Evolutionary conservation across 2,329 filamentous ascomycete species (phyloP).

Genomic region (Trichoderma sp.): DNA sequence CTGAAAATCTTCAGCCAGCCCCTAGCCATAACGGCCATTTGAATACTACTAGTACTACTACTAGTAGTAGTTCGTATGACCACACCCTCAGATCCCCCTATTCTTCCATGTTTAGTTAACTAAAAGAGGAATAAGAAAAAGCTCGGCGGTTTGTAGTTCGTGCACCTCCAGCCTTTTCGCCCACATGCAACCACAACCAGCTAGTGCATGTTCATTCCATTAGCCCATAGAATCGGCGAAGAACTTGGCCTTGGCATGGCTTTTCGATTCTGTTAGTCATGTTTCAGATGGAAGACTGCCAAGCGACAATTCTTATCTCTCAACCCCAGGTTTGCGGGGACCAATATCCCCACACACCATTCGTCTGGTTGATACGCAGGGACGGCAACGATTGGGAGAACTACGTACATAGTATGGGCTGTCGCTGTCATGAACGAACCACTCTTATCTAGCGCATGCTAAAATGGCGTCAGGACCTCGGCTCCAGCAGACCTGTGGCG

Average conservation of each 20-base stretch:
- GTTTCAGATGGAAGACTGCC: background rate
- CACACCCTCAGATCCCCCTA: background rate
- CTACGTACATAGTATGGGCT: too few relatives aligned
- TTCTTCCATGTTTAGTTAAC: background rate
- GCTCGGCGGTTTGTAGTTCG: background rate
- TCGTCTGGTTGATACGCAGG: background rate
- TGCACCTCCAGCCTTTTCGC: background rate
- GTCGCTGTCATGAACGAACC: background rate
- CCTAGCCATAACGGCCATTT: background rate
- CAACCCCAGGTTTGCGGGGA: conserved; percentile 13
- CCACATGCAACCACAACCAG: background rate
- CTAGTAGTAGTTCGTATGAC: background rate
- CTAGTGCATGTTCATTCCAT: background rate
- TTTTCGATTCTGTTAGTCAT: background rate
- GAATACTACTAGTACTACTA: too few relatives aligned
- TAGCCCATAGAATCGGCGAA: background rate
- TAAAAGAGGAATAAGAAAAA: background rate
- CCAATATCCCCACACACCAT: background rate
- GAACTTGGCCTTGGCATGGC: background rate
- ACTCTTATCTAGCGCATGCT: background rate
- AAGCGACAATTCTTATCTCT: conserved; percentile 2
- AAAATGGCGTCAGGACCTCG: conserved; percentile 1
- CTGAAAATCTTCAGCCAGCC: background rate
- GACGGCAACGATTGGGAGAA: too few relatives aligned
- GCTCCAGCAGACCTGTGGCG: background rate